Evolutionary conservation across 2,329 filamentous ascomycete genomes (phyloP), one percentile per base, ranked within the genome.

Genomic region (Pseudonectria buxi): DNA sequence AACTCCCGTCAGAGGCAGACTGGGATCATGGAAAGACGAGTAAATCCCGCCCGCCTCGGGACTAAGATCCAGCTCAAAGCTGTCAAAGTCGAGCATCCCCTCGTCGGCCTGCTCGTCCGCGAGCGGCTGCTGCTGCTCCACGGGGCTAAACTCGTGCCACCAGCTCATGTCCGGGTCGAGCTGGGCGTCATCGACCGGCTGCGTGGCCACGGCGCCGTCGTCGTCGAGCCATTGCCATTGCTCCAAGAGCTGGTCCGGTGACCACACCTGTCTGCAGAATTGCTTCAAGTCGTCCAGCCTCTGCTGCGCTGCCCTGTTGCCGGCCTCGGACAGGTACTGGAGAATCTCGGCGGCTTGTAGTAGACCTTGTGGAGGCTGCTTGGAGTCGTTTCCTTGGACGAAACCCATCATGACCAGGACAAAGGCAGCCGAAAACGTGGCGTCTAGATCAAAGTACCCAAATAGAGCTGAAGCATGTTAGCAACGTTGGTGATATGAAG

Each of bases 371-470:
- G 53, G 51, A 4, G 52, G 50, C 3, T 45, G 41, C 14, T 45
- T 32, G 2, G 35, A 33, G 14, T 53, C 45, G 14, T 41, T 39
- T 18, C 39, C 44, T 14, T 53, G 43, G 1, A 53, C 44, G 27
- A 55, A 55, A 0, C 53, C 53, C 33, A 50, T 49, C 51, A 55
- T 55, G 9, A 49, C 44, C 2, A 55, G 28, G 4, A 53, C 41
- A 31, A 55, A 54, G 1, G 53, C 51, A 3, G 53, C 53, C 2
- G 51, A 54, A 22, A 55, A 55, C 1, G 51, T 50, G 3, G 50
- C 51, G 10, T 55, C 53, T 3, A 55, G 35, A 12, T 55, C 53
- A 28, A 55, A 55, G 16, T 46, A 55, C 2, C 51, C 53, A 25
- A 55, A 55, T 2, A 45, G 37, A 0, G 50, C 53, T 55, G 4